Base-by-base conservation (phyloP, 805 yeast genomes). In the Lipomyces kockii region DNA sequence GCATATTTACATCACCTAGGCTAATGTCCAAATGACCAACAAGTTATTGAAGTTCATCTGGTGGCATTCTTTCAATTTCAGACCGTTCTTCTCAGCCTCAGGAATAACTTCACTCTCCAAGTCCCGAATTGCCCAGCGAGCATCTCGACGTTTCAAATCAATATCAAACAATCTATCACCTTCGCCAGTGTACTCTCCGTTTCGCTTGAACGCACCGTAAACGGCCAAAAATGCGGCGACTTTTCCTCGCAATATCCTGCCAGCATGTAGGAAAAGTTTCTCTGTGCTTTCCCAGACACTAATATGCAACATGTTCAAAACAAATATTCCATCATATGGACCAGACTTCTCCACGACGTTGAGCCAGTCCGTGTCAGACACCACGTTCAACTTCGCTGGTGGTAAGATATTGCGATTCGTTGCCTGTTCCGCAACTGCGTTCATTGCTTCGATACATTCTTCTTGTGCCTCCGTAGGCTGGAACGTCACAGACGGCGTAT, bases 381-480 rank as follows among this genome's bases (percentile, higher is more conserved):
- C 59, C 1, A 53, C 72, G 51, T 69, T 68, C 46, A 69, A 57
- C 35, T 61, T 56, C 25, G 35, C 43, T 1, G 72, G 71, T 7
- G 49, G 22, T 9, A 58, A 57, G 20, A 66, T 57, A 39, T 68
- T 68, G 17, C 34, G 25, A 22, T 54, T n/a, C 27, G n/a, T 22
- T 17, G 64, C 60, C n/a, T 58, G 17, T 17, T 32, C 12, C 4
- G 60, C 59, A 17, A 46, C 52, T 14, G 59, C 70, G 3, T 63
- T 65, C 32, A 68, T 68, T 11, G 67, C 71, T 27, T 37, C 65
- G 22, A 68, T 51, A 55, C 71, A 69, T 35, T 63, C 71, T 17
- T 37, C 62, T 53, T 69, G 72, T 2, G 72, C 72, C 56, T 69
- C 72, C 1, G 72, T 67, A 1, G 71, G 68, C 51, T 69, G 71